Evolutionary conservation across 805 yeast genomes (phyloP), one percentile per base, ranked within the genome.

Genomic region (Saccharomycopsis guyanensis): DNA sequence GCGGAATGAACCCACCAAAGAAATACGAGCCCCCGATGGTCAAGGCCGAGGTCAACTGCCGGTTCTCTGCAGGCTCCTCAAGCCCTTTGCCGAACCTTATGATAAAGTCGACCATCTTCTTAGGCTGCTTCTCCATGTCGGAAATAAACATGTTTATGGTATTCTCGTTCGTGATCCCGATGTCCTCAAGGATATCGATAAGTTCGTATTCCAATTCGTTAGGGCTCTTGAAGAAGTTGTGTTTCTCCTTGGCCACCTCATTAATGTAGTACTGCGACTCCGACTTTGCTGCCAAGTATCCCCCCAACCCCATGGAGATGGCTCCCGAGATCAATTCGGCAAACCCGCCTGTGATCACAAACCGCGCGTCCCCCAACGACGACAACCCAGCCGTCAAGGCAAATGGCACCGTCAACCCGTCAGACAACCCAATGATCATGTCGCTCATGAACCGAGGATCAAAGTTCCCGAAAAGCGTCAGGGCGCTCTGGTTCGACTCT

Each of bases 261-360:
- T 82, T 73, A 43, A 71, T 69, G 62, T 82, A 84, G 62, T 78
- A 84, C 60, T 84, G 91, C 20, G 72, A 66, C 66, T 91, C 98
- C 12, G 89, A 79, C 62, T 82, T 83, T 37, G 98, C 98, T 25
- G 97, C 98, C 47, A 91, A 71, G 63, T 77, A 91, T 25, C 98
- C 98, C 49, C 98, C 98, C 46, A 91, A 76, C 6, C 98, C 97
- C 98, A 91, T 91, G 24, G 95, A 84, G 44, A 91, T 89, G 38
- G 97, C 95, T 41, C 98, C 98, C 4, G 96, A 85, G 3, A 91
- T 94, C 55, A 91, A 76, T 69, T 91, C 98, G 7, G 97, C 97
- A 75, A 91, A 77, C 20, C 97, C 98, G 72, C 97, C 98, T 23
- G 97, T 88, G 51, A 91, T 88, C 43, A 91, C 98, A 53, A 91